Percentiles rank a stretch among this genome's conserved stretches.
These are phyloP conservation scores for Lipomyces orientalis DNA, from an alignment of 805 yeast genomes.

Conservation along the genomic window DNA sequence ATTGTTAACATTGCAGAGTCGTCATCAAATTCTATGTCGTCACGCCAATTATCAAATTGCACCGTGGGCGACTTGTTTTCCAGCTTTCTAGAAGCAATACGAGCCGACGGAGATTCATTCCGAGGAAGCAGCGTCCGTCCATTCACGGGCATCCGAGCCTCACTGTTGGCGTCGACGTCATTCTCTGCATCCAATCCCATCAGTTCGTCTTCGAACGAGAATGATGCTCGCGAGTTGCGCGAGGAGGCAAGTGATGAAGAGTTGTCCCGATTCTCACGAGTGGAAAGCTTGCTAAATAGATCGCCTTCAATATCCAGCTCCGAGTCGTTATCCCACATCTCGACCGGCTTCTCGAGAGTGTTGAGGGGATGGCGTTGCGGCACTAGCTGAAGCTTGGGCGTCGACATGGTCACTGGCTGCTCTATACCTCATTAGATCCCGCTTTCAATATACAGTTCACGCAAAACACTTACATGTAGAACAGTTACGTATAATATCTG, in stretches of 20 bases:
- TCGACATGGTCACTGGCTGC: background rate
- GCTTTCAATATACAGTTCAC: background rate
- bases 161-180: background rate
- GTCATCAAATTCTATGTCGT: constrained; percentile 13
- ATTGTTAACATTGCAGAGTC: constrained; percentile 11
- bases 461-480: background rate
- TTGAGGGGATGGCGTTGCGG: constrained; percentile 29
- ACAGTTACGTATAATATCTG: background rate
- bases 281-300: constrained; percentile 24
- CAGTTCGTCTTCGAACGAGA: constrained; percentile 2
- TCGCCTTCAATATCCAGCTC: constrained; percentile 32
- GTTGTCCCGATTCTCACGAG: constrained; percentile 7
- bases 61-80: background rate
- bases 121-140: background rate
- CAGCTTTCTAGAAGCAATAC: background rate
- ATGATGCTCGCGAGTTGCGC: background rate
- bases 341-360: constrained; percentile 21
- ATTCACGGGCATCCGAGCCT: background rate
- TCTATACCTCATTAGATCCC: background rate
- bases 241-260: constrained; percentile 18
- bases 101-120: background rate
- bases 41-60: constrained; percentile 1
- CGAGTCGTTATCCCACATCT: constrained; percentile 34
- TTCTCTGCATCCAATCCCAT: background rate
- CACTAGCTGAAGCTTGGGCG: background rate